Evolutionary conservation across 805 yeast genomes (phyloP).

Genomic region (Saccharomycopsis malanga): DNA sequence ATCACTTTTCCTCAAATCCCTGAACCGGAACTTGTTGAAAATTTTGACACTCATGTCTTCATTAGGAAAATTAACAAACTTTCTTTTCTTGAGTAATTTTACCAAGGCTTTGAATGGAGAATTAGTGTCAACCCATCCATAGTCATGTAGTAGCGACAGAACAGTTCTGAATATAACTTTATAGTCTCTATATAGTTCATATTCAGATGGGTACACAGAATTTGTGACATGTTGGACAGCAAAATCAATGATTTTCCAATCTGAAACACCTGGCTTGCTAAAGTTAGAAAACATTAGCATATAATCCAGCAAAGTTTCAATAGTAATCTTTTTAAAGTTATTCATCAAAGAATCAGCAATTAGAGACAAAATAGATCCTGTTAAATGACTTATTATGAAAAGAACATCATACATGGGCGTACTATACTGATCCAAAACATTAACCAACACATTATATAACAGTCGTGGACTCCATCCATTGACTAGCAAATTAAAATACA

Average conservation of each 20-base stretch:
- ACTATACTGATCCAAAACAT: background rate
- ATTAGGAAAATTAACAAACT: constrained; percentile 17
- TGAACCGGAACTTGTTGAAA: constrained; percentile 3
- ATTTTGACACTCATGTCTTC: constrained; percentile 12
- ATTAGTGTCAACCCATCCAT: constrained; percentile 9
- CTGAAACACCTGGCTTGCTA: background rate
- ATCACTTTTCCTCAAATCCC: constrained; percentile 7
- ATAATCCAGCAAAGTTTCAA: background rate
- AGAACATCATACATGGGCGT: constrained; percentile 16
- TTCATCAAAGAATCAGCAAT: background rate
- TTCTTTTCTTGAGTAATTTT: constrained; percentile 17
- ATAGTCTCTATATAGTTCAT: constrained; percentile 4
- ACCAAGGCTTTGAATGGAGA: constrained; percentile 15
- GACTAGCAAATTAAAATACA: constrained; percentile 7
- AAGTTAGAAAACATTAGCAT: constrained; percentile 3
- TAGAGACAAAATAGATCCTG: background rate
- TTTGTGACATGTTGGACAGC: constrained; percentile 5
- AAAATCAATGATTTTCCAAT: constrained; percentile 7
- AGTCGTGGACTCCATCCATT: constrained; percentile 14
- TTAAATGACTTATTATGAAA: background rate
- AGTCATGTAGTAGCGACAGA: background rate
- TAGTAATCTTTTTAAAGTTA: background rate
- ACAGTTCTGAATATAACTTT: constrained; percentile 8
- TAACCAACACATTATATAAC: constrained; percentile 11
- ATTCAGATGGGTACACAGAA: background rate